Percentiles rank a stretch among this genome's conserved stretches.
phyloP scores from a whole-genome alignment of 1,139 yeast species.

The Candida gigantensis region DNA sequence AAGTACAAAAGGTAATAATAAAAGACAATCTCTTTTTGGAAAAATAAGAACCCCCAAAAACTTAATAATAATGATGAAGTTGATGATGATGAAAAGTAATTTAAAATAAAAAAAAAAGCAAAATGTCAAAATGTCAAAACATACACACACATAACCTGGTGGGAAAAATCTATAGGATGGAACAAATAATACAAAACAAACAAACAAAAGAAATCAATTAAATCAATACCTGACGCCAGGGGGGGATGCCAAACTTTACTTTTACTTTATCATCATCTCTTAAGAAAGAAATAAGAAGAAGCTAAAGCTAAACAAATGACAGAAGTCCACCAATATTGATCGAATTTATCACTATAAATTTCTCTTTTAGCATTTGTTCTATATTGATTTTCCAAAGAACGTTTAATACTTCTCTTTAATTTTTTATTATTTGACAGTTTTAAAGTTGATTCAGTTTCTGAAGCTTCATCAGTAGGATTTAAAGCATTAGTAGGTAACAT shows the following conservation, averaged over 20 bases:
- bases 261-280: conserved; percentile 10
- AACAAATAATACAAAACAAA: neutral
- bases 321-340: conserved; percentile 48
- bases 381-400: conserved; percentile 77
- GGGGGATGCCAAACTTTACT: too few relatives aligned
- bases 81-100: neutral
- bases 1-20: too few relatives aligned
- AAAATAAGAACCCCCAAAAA: too few relatives aligned
- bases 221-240: too few relatives aligned
- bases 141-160: neutral
- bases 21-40: too few relatives aligned
- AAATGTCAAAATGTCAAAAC: too few relatives aligned
- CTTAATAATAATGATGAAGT: too few relatives aligned
- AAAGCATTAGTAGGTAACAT: conserved; percentile 93
- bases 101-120: neutral
- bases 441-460: conserved; percentile 40
- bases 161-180: neutral
- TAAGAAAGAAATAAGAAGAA: conserved; percentile 24
- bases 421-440: conserved; percentile 18
- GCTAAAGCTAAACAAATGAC: conserved; percentile 30
- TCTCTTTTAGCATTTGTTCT: conserved; percentile 72
- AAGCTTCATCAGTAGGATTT: conserved; percentile 70
- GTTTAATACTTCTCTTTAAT: conserved; percentile 52
- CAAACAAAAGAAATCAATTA: neutral
- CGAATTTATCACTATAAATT: conserved; percentile 41